Evolutionary conservation across 2,329 filamentous ascomycete species (phyloP).

Genomic region (Fusarium tjaetaba): DNA sequence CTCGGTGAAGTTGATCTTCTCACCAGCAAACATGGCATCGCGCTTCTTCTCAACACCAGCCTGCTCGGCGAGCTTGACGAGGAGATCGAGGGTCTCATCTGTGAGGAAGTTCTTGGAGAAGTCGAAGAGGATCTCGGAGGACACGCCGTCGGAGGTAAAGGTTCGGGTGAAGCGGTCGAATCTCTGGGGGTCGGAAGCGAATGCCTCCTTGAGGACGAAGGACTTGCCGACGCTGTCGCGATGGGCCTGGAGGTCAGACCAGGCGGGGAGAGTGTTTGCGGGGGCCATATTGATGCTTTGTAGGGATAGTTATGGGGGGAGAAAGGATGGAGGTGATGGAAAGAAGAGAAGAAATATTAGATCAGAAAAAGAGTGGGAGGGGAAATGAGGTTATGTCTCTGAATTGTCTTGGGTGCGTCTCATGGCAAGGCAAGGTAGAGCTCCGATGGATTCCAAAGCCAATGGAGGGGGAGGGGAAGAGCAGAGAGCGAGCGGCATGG

Average conservation of each 20-base stretch:
- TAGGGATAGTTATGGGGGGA: background rate
- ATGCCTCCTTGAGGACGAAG: conserved; percentile 93
- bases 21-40: conserved; percentile 96
- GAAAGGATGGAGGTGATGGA: background rate
- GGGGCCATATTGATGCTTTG: conserved; percentile 70
- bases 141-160: conserved; percentile 82
- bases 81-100: conserved; percentile 87
- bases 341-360: background rate
- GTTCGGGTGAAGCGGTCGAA: conserved; percentile 91
- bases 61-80: conserved; percentile 91
- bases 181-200: conserved; percentile 85
- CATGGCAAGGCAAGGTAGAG: background rate
- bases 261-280: conserved; percentile 85
- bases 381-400: conserved; percentile 26
- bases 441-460: background rate
- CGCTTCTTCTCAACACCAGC: conserved; percentile 91
- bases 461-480: conserved; percentile 28
- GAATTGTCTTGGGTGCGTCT: conserved; percentile 12
- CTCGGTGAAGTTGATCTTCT: conserved; percentile 99
- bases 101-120: conserved; percentile 99
- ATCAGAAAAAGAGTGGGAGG: conserved; percentile 18
- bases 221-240: conserved; percentile 86
- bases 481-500: conserved; percentile 12
- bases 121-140: conserved; percentile 94
- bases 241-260: conserved; percentile 91